Evolutionary conservation across 2,329 filamentous ascomycete species (phyloP).

Genomic region (Cadophora sp.): DNA sequence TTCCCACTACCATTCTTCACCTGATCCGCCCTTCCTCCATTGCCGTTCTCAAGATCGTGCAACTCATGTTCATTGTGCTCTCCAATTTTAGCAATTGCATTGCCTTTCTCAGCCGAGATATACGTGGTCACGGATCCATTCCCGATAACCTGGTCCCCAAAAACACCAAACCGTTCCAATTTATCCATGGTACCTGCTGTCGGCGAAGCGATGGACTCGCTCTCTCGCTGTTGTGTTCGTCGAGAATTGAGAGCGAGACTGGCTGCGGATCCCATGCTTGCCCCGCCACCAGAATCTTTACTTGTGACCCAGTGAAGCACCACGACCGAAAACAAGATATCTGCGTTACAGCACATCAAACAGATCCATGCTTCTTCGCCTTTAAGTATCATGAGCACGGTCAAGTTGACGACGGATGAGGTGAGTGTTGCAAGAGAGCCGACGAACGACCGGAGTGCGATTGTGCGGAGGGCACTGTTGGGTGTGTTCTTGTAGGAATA

Average conservation of each 20-base stretch:
- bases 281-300: conserved; percentile 40
- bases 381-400: conserved; percentile 61
- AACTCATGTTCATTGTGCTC: neutral
- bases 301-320: conserved; percentile 65
- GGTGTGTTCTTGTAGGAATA: conserved; percentile 59
- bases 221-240: neutral
- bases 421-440: conserved; percentile 31
- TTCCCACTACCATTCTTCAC: neutral
- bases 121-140: neutral
- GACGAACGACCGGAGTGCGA: conserved; percentile 63
- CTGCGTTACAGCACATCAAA: conserved; percentile 68
- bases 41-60: neutral
- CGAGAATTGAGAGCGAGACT: neutral
- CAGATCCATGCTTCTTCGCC: conserved; percentile 71
- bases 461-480: conserved; percentile 53
- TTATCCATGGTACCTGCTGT: neutral
- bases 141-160: neutral
- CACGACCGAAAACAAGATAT: conserved; percentile 64
- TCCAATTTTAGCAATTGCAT: too few species aligned
- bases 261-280: neutral
- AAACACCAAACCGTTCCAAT: neutral
- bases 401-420: conserved; percentile 56
- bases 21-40: neutral
- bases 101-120: conserved; percentile 7
- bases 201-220: neutral